These are phyloP conservation scores for Syzygium oleosum DNA, from an alignment of 345 rosid genomes.

Conservation along the genomic window DNA sequence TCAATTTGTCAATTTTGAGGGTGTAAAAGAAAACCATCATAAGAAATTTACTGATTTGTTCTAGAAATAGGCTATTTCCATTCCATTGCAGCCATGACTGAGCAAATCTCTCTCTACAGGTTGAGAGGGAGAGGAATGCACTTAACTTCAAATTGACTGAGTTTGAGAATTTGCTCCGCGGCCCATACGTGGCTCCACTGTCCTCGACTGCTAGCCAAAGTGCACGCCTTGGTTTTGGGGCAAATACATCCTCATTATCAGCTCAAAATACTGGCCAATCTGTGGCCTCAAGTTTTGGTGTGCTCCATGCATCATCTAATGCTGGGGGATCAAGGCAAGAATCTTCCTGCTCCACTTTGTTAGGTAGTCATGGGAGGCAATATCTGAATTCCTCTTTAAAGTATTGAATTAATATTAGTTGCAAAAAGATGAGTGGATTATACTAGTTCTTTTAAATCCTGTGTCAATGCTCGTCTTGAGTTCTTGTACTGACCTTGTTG, in stretches of 20 bases:
- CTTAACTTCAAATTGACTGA: constrained; percentile 51
- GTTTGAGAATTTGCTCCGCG: constrained; percentile 52
- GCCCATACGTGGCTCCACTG: constrained; percentile 37
- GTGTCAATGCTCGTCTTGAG: neutral
- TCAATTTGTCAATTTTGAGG: neutral
- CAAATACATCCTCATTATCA: constrained; percentile 20
- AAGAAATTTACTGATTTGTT: neutral
- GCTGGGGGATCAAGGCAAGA: neutral
- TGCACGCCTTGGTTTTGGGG: constrained; percentile 20
- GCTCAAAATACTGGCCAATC: constrained; percentile 35
- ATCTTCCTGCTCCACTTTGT: neutral
- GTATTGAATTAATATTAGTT: neutral
- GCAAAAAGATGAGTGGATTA: neutral
- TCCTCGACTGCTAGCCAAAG: constrained; percentile 11
- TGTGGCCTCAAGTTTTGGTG: constrained; percentile 39
- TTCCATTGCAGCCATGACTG: neutral
- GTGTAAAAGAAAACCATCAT: neutral
- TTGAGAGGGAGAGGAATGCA: constrained; percentile 67
- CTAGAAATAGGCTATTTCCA: neutral
- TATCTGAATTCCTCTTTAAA: neutral
- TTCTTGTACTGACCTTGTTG: neutral
- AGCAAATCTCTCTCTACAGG: constrained; percentile 23
- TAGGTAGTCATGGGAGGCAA: neutral
- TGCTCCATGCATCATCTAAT: constrained; percentile 5
- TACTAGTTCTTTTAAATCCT: neutral